A percentile compares a stretch with the other conserved stretches of the same genome.
phyloP scores from a whole-genome alignment of 257 asterid genomes.

The Jasminum sambac region DNA sequence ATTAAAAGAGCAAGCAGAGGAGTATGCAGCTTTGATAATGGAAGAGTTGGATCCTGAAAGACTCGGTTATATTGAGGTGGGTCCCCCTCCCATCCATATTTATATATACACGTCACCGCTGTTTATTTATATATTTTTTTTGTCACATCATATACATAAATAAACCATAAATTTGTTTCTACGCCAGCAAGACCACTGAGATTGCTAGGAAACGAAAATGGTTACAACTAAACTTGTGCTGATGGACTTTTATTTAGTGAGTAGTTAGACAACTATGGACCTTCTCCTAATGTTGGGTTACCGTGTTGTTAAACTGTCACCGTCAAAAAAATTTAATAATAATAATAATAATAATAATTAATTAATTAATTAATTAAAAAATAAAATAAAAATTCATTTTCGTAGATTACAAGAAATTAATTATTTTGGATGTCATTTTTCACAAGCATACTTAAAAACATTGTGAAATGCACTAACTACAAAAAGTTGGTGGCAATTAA shows the following conservation, averaged over 20 bases:
- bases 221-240: conserved; percentile 55
- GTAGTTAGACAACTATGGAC: conserved; percentile 47
- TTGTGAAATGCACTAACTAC: no score
- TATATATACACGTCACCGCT: neutral
- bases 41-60: conserved; percentile 96
- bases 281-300: conserved; percentile 25
- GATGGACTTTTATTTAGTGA: conserved; percentile 36
- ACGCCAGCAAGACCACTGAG: conserved; percentile 35
- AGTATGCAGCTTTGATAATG: conserved; percentile 95
- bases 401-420: no score
- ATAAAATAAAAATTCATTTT: no score
- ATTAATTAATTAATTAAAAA: no score
- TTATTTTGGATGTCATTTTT: no score
- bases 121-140: neutral
- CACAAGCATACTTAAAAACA: no score
- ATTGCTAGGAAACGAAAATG: conserved; percentile 30
- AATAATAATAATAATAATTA: no score
- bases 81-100: neutral
- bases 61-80: conserved; percentile 97
- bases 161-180: neutral
- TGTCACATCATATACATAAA: no score
- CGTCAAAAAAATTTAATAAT: conserved; percentile 26
- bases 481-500: no score
- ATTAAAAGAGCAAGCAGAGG: conserved; percentile 94
- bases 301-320: conserved; percentile 49